These are phyloP conservation scores for Boletellus ananas DNA, from an alignment of 768 basidiomycete species.

Conservation along the genomic window DNA sequence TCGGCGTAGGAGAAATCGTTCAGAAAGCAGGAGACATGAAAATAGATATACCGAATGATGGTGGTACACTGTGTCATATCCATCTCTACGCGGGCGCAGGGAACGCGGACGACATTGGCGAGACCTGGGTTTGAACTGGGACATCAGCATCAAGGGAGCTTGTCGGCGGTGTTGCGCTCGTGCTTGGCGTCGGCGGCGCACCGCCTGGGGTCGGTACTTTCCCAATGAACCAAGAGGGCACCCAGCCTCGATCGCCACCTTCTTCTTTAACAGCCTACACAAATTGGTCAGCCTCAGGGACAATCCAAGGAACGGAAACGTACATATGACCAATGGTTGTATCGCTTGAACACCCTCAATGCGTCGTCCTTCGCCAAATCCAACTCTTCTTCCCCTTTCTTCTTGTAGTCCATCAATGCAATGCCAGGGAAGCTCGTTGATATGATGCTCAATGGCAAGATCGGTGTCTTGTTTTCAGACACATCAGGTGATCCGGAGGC, in stretches of 20 bases:
- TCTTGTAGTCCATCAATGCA: slow-evolving; percentile 94
- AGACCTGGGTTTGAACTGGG: slow-evolving; percentile 47
- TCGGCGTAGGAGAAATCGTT: slow-evolving; percentile 12
- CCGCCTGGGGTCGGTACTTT: slow-evolving; percentile 56
- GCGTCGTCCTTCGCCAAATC: slow-evolving; percentile 85
- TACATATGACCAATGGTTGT: slow-evolving; percentile 97
- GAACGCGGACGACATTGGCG: slow-evolving; percentile 84
- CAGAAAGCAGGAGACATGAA: slow-evolving; percentile 12
- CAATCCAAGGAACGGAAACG: slow-evolving; percentile 21
- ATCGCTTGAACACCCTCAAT: slow-evolving; percentile 92
- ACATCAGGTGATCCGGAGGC: slow-evolving; percentile 39
- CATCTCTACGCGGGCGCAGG: slow-evolving; percentile 37
- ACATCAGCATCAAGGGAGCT: slow-evolving; percentile 38
- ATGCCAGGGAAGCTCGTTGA: slow-evolving; percentile 98
- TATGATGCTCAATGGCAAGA: slow-evolving; percentile 86
- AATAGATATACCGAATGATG: slow-evolving; percentile 22
- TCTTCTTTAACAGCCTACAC: slow-evolving; percentile 87
- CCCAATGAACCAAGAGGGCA: slow-evolving; percentile 96
- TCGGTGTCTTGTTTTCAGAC: slow-evolving; percentile 61
- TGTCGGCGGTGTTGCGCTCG: slow-evolving; percentile 39
- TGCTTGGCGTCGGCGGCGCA: slow-evolving; percentile 46
- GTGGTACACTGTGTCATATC: slow-evolving; percentile 15
- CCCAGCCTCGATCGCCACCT: slow-evolving; percentile 94
- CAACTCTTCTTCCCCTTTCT: slow-evolving; percentile 91
- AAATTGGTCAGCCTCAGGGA: slow-evolving; percentile 2